phyloP scores from a whole-genome alignment of 2,329 filamentous ascomycete species.

The Trichoderma lentiforme region DNA sequence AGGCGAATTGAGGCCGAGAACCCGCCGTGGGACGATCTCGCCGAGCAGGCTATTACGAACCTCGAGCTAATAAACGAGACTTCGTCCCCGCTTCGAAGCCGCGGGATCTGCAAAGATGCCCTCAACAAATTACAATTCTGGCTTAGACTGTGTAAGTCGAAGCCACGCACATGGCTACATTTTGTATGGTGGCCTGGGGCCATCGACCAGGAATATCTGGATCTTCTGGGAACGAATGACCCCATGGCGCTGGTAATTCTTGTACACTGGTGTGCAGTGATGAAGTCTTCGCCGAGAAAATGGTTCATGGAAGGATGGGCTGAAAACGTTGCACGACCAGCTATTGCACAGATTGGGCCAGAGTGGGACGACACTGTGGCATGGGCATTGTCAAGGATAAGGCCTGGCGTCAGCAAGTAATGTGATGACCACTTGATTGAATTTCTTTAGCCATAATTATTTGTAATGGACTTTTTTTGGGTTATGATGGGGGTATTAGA shows the following conservation, averaged over 20 bases:
- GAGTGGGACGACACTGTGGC: neutral
- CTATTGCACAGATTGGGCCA: neutral
- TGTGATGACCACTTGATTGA: rapidly evolving
- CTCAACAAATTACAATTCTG: neutral
- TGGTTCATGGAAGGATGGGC: constrained; percentile 9
- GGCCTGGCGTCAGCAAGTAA: neutral
- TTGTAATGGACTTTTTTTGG: neutral
- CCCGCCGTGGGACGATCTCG: neutral
- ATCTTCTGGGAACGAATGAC: neutral
- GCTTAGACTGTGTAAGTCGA: neutral
- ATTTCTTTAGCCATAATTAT: neutral
- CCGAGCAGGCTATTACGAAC: neutral
- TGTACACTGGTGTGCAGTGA: constrained; percentile 5
- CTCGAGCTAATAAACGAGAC: neutral
- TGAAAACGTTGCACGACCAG: neutral
- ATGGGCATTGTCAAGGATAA: neutral
- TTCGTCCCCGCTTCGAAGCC: neutral
- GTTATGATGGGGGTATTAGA: neutral
- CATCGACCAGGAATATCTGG: neutral
- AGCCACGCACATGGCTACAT: neutral
- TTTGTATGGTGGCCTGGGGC: constrained; percentile 9
- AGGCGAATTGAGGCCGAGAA: neutral
- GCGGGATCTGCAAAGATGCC: neutral
- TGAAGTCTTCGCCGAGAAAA: constrained; percentile 2
- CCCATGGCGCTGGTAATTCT: constrained; percentile 5